A percentile compares a stretch with the other conserved stretches of the same genome.
phyloP scores from a whole-genome alignment of 2,329 filamentous ascomycete species.

The Sarocladium strictum region DNA sequence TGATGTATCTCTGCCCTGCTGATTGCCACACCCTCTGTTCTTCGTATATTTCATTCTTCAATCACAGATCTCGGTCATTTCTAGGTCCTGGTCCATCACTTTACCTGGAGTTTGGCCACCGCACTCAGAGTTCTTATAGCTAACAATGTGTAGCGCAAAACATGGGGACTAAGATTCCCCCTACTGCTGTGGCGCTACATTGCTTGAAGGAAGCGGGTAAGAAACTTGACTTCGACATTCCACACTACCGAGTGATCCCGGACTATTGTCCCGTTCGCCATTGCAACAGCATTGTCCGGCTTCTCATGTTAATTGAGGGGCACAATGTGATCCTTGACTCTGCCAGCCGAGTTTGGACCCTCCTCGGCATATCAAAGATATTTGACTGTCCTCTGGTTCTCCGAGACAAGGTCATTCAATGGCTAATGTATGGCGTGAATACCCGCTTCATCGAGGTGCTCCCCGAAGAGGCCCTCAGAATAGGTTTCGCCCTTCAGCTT shows the following conservation, averaged over 20 bases:
- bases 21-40: no score
- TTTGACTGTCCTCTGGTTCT: conserved; percentile 45
- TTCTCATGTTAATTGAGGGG: conserved; percentile 53
- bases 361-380: conserved; percentile 55
- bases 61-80: no score
- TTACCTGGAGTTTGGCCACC: no score
- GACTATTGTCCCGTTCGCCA: conserved; percentile 64
- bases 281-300: conserved; percentile 54
- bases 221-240: neutral
- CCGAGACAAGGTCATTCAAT: conserved; percentile 45
- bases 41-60: no score
- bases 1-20: no score
- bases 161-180: neutral
- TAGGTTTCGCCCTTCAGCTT: conserved; percentile 44
- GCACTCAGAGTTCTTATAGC: no score
- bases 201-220: neutral
- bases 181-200: neutral
- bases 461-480: conserved; percentile 53
- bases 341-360: conserved; percentile 59
- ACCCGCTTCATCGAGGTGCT: conserved; percentile 55
- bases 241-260: conserved; percentile 29
- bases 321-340: conserved; percentile 53
- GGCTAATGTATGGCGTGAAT: conserved; percentile 53
- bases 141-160: no score
- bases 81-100: no score